Conservation (phyloP, 805 yeast species). For the Saccharomyces kudriavzevii region DNA sequence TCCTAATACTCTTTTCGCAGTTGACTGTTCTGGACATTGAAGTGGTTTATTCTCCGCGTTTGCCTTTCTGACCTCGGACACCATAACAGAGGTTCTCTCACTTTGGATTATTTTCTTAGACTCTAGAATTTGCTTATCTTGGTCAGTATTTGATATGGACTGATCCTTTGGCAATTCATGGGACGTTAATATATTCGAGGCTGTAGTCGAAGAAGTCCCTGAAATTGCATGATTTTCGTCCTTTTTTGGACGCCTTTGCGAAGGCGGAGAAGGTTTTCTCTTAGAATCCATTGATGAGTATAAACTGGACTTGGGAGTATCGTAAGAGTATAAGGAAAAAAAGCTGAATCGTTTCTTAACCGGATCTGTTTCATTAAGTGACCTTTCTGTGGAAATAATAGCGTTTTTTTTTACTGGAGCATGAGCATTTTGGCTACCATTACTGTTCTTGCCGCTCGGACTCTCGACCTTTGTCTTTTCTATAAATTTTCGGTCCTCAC, state of each 20-base stretch:
- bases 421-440: not conserved
- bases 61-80: not conserved
- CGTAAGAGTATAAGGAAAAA: conserved; percentile 29
- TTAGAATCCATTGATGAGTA: conserved; percentile 3
- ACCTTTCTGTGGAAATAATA: not conserved
- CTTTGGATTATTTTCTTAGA: not conserved
- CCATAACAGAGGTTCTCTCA: not conserved
- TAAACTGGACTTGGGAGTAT: conserved; percentile 12
- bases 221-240: not conserved
- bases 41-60: not conserved
- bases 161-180: not conserved
- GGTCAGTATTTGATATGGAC: not conserved
- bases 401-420: not conserved
- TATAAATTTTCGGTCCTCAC: not conserved
- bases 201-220: not conserved
- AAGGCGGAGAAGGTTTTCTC: not conserved
- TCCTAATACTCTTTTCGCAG: conserved; percentile 71
- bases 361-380: not conserved
- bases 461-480: not conserved
- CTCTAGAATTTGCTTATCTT: not conserved
- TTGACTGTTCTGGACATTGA: conserved; percentile 36
- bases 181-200: not conserved
- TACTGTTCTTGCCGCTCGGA: not conserved
- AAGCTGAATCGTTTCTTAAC: conserved; percentile 33
- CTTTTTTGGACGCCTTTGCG: not conserved